A percentile compares a stretch with the other conserved stretches of the same genome.
These are phyloP conservation scores for Plenodomus lindquistii DNA, from an alignment of 2,329 filamentous ascomycete genomes.

Conservation along the genomic window DNA sequence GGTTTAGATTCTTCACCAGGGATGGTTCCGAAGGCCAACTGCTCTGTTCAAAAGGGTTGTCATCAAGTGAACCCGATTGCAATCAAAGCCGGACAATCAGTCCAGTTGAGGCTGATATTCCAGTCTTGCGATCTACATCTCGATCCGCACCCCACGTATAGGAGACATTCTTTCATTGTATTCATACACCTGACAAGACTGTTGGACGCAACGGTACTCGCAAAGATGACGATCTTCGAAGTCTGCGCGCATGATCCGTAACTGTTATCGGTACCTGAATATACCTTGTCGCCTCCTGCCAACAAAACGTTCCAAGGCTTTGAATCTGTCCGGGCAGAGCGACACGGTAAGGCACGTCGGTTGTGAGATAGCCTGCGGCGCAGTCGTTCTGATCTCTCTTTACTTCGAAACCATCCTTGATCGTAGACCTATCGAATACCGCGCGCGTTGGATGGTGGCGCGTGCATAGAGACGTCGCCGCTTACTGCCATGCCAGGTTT, in stretches of 20 bases:
- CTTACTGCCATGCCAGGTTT: neutral
- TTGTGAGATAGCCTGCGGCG: constrained; percentile 20
- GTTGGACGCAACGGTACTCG: neutral
- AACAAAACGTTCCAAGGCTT: constrained; percentile 16
- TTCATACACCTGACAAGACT: too few species aligned
- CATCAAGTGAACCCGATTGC: too few species aligned
- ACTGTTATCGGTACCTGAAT: constrained; percentile 16
- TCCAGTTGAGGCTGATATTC: too few species aligned
- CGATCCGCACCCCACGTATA: too few species aligned
- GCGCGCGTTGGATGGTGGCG: constrained; percentile 24
- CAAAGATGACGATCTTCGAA: neutral
- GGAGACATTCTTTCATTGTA: too few species aligned
- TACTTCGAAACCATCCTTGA: constrained; percentile 8
- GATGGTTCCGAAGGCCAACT: too few species aligned
- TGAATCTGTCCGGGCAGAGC: constrained; percentile 13
- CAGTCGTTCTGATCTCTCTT: constrained; percentile 7
- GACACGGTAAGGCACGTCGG: constrained; percentile 7
- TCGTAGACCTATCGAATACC: constrained; percentile 20
- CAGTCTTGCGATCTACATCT: too few species aligned
- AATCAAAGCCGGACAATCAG: too few species aligned
- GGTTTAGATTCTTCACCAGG: too few species aligned
- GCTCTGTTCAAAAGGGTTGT: too few species aligned
- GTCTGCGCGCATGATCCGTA: neutral
- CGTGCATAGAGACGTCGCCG: constrained; percentile 19
- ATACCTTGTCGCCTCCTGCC: constrained; percentile 10